A percentile compares a stretch with the other conserved stretches of the same genome.
These are phyloP conservation scores for Nakataea oryzae DNA, from an alignment of 2,329 filamentous ascomycete genomes.

Conservation along the genomic window DNA sequence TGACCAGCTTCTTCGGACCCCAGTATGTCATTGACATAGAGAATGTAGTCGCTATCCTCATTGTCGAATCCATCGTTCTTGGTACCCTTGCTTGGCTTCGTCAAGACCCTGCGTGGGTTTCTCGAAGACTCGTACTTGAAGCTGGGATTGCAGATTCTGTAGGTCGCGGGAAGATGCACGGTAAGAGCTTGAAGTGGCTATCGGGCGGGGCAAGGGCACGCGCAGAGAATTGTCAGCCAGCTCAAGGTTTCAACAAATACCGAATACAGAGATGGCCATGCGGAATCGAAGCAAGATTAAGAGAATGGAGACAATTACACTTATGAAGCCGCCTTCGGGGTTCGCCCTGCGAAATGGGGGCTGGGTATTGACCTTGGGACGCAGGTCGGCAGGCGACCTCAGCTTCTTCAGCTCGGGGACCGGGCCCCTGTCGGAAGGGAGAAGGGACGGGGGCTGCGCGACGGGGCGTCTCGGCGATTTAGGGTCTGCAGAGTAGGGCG, in stretches of 20 bases:
- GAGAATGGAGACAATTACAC: constrained; percentile 47
- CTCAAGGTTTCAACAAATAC: not conserved
- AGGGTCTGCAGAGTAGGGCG: constrained; percentile 45
- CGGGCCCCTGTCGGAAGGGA: constrained; percentile 40
- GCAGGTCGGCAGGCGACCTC: constrained; percentile 60
- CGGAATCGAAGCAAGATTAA: not conserved
- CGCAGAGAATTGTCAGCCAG: constrained; percentile 6
- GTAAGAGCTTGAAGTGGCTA: constrained; percentile 94
- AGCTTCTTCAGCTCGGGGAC: constrained; percentile 85
- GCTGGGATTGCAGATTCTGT: constrained; percentile 93
- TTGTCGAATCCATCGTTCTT: constrained; percentile 99
- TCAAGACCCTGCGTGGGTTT: constrained; percentile 89
- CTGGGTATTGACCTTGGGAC: constrained; percentile 75
- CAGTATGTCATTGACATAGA: constrained; percentile 97
- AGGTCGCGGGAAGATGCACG: constrained; percentile 84
- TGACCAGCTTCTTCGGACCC: constrained; percentile 96
- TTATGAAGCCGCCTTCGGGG: constrained; percentile 95
- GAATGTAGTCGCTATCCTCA: constrained; percentile 97
- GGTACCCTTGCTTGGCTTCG: constrained; percentile 94
- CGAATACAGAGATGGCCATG: not conserved
- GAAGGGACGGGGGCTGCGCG: constrained; percentile 21
- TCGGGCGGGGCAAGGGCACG: constrained; percentile 12
- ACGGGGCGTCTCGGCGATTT: constrained; percentile 42
- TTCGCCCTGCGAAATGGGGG: constrained; percentile 88
- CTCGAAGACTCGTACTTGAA: constrained; percentile 99